These are phyloP conservation scores for Elsinoe australis DNA, from an alignment of 2,329 filamentous ascomycete genomes.

Conservation along the genomic window DNA sequence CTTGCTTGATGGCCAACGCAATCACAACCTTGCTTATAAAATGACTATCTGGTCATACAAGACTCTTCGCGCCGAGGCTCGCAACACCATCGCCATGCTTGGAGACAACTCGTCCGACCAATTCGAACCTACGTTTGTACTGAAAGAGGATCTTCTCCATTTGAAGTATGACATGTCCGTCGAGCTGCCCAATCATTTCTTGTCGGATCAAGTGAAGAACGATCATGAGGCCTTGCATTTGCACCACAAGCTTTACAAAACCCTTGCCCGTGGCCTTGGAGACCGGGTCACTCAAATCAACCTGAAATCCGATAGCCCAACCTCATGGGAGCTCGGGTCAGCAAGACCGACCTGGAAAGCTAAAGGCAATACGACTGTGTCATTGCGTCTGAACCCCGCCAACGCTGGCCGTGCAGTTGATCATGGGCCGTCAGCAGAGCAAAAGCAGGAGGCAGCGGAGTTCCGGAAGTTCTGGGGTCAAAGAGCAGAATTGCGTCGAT, in stretches of 20 bases:
- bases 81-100: constrained; percentile 64
- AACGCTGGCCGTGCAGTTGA: constrained; percentile 73
- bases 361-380: constrained; percentile 49
- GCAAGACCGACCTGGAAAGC: constrained; percentile 21
- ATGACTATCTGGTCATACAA: constrained; percentile 80
- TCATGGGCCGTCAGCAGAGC: constrained; percentile 76
- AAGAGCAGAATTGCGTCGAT: constrained; percentile 83
- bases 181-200: constrained; percentile 31
- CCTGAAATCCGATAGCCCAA: constrained; percentile 20
- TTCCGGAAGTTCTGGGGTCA: constrained; percentile 95
- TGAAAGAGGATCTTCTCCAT: constrained; percentile 45
- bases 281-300: constrained; percentile 65
- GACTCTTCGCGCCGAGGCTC: constrained; percentile 65
- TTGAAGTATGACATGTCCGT: constrained; percentile 50
- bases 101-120: constrained; percentile 67
- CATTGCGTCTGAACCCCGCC: constrained; percentile 63
- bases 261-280: constrained; percentile 63
- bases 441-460: constrained; percentile 69
- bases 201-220: constrained; percentile 28
- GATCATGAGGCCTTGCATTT: constrained; percentile 32
- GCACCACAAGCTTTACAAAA: constrained; percentile 53
- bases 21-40: constrained; percentile 80
- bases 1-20: constrained; percentile 69
- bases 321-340: constrained; percentile 33
- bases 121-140: constrained; percentile 78